Base-by-base conservation (phyloP, 192 early-diverging fungal genomes). In the Mortierella claussenii region DNA sequence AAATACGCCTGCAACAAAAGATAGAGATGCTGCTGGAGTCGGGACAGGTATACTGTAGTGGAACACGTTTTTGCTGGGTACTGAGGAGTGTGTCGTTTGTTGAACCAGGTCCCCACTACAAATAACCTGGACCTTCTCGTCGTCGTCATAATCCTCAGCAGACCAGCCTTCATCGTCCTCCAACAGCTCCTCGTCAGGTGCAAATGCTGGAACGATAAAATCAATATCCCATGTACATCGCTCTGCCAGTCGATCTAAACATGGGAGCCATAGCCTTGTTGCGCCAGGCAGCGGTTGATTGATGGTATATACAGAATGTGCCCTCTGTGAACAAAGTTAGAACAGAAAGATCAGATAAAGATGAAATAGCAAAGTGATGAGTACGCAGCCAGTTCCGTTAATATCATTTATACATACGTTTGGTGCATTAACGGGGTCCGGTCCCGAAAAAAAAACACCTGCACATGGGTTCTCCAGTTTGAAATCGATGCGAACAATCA, bases 181-280 rank as follows among this genome's bases (percentile, higher is more conserved):
- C 42, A 54, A 24, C 24, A 74, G 26, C 12, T 52, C 68, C 18
- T 76, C 73, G 17, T 51, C 55, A 40, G 73, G 36, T 56, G 65
- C 65, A 81, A 74, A 57, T 26, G 85, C 79, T 17, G 91, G 88
- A 17, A 93, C 87, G 6, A 87, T 87, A 51, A 89, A 90, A 32
- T 89, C 85, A 66, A 95, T 79, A 59, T 94, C 92, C 94, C 94
- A 95, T 11, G 92, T 93, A 24, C 85, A 88, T 54, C 89, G 63
- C 28, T 89, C 89, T 28, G 84, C 78, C 24, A 89, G 51, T 20
- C 75, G 65, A 65, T 95, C 93, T 37, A 94, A 60, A 53, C 93
- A 95, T 15, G 94, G 94, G 36, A 95, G 70, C 93, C 93, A 94
- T 33, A 82, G 53, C 7, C 94, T 86, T 8, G 92, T 86, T 20